A percentile compares a stretch with the other conserved stretches of the same genome.
phyloP scores from a whole-genome alignment of 2,329 filamentous ascomycete genomes.

The Fusarium austroafricanum region DNA sequence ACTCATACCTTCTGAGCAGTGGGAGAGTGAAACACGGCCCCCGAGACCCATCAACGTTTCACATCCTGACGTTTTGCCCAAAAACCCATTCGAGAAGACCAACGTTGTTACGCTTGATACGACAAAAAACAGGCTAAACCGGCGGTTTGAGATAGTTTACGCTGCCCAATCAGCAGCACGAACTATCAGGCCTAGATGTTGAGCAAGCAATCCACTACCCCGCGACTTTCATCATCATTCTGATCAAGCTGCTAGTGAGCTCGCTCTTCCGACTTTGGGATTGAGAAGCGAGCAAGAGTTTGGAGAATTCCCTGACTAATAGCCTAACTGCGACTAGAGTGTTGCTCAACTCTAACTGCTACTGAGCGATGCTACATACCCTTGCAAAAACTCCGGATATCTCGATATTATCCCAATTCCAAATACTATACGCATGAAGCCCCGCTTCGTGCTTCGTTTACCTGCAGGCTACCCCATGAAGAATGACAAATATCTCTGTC shows the following conservation, averaged over 20 bases:
- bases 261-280: neutral
- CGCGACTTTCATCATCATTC: slow-evolving; percentile 28
- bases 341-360: neutral
- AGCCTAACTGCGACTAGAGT: neutral
- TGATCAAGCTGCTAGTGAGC: slow-evolving; percentile 18
- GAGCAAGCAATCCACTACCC: slow-evolving; percentile 34
- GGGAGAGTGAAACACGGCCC: neutral
- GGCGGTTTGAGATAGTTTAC: slow-evolving; percentile 4
- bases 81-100: neutral
- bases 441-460: slow-evolving; percentile 32
- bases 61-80: neutral
- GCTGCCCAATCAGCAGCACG: slow-evolving; percentile 27
- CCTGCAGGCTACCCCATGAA: slow-evolving; percentile 15
- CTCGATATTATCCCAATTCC: slow-evolving; percentile 28
- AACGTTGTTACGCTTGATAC: slow-evolving; percentile 1
- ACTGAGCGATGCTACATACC: neutral
- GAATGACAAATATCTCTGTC: slow-evolving; percentile 38
- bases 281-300: neutral
- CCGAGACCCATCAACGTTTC: neutral
- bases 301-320: neutral
- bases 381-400: slow-evolving; percentile 1
- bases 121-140: slow-evolving; percentile 24
- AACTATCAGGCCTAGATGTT: neutral
- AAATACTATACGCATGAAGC: slow-evolving; percentile 29
- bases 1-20: neutral